Evolutionary conservation across 805 yeast genomes (phyloP).

Genomic region (Wickerhamiella azyma): DNA sequence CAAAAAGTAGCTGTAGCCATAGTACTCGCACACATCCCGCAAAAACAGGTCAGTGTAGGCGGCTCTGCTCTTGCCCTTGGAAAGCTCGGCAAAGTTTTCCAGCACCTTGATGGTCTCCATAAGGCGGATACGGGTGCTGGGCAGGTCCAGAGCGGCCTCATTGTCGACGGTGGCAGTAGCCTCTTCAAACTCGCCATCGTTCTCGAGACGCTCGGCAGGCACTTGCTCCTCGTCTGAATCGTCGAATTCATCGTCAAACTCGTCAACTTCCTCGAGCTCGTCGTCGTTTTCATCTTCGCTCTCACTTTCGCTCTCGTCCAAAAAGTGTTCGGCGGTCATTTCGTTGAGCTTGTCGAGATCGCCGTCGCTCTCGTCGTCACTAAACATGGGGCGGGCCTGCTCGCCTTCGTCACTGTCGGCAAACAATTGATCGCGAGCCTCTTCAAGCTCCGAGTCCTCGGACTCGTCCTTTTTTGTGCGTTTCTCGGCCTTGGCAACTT

Average conservation of each 20-base stretch:
- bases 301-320: conserved; percentile 15
- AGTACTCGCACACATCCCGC: conserved; percentile 79
- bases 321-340: conserved; percentile 19
- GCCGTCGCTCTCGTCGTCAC: conserved; percentile 59
- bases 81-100: conserved; percentile 54
- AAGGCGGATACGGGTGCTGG: conserved; percentile 81
- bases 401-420: conserved; percentile 47
- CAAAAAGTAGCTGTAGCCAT: conserved; percentile 80
- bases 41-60: conserved; percentile 70
- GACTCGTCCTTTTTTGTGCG: conserved; percentile 24
- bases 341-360: conserved; percentile 25
- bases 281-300: conserved; percentile 10
- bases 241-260: conserved; percentile 15
- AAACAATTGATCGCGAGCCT: conserved; percentile 33
- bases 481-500: conserved; percentile 26
- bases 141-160: conserved; percentile 36
- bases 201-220: conserved; percentile 15
- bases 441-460: conserved; percentile 42
- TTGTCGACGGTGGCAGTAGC: conserved; percentile 27
- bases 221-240: conserved; percentile 15
- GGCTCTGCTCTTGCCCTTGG: conserved; percentile 65
- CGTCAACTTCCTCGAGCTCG: conserved; percentile 13
- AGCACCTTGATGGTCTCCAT: conserved; percentile 87
- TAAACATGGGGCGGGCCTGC: conserved; percentile 54
- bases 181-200: conserved; percentile 11